Percentiles rank a stretch among this genome's conserved stretches.
Evolutionary conservation across 805 yeast genomes (phyloP).

Genomic region (Cyberlindnera euphorbiiphila): DNA sequence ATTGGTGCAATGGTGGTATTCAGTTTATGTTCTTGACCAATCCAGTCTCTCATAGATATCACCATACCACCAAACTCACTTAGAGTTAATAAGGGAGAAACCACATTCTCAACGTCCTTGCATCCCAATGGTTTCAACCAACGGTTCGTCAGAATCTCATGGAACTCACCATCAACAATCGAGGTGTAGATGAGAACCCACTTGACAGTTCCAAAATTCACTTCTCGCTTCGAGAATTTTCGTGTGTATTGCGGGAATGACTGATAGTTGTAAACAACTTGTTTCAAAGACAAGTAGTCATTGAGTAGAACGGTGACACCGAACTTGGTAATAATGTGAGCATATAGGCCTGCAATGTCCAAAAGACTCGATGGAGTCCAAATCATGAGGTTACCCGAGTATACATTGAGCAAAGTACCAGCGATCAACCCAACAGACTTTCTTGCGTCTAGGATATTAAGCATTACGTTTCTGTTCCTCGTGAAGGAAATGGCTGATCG

Average conservation of each 20-base stretch:
- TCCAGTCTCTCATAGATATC: constrained; percentile 87
- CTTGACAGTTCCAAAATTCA: constrained; percentile 71
- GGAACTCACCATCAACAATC: constrained; percentile 89
- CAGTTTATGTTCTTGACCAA: constrained; percentile 62
- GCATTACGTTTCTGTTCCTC: constrained; percentile 48
- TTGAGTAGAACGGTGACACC: constrained; percentile 73
- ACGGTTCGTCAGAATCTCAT: constrained; percentile 81
- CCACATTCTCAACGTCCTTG: constrained; percentile 63
- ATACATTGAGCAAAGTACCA: constrained; percentile 77
- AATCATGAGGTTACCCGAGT: constrained; percentile 75
- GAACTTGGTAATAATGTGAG: constrained; percentile 67
- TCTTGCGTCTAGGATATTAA: constrained; percentile 64
- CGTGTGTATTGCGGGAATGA: constrained; percentile 82
- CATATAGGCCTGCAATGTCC: constrained; percentile 82
- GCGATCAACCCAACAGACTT: constrained; percentile 83
- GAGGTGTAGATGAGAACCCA: constrained; percentile 90
- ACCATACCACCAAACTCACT: constrained; percentile 97
- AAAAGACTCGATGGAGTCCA: constrained; percentile 76
- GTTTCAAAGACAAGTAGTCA: constrained; percentile 84
- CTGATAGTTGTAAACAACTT: constrained; percentile 90
- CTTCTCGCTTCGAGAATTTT: constrained; percentile 68
- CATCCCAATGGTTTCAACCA: constrained; percentile 93
- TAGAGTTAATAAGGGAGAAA: constrained; percentile 84
- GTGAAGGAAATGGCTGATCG: constrained; percentile 48
- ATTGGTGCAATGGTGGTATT: constrained; percentile 44